phyloP scores from a whole-genome alignment of 2,329 filamentous ascomycete species.

The Tolypocladium tropicale region DNA sequence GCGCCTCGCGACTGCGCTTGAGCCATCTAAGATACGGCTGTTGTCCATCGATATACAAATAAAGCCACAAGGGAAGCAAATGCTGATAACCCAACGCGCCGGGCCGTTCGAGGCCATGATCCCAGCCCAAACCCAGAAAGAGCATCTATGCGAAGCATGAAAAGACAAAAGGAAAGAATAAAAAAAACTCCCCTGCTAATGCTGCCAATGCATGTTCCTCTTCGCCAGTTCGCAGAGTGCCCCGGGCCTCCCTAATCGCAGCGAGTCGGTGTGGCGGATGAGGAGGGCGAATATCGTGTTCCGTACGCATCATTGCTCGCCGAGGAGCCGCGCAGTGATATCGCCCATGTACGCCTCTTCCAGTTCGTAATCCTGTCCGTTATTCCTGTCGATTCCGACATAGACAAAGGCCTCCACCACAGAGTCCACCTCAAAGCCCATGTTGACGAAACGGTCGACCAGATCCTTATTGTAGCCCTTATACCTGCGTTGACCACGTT shows the following conservation, averaged over 20 bases:
- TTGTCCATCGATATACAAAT: background rate
- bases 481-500: slow-evolving; percentile 46
- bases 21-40: background rate
- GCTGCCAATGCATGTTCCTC: slow-evolving; percentile 1
- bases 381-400: slow-evolving; percentile 70
- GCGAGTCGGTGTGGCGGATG: background rate
- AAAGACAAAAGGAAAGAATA: too few species aligned
- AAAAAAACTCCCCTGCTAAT: slow-evolving; percentile 13
- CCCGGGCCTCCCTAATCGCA: background rate
- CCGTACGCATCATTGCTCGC: slow-evolving; percentile 47
- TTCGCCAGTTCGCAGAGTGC: background rate
- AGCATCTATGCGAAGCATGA: background rate
- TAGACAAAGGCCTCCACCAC: slow-evolving; percentile 77
- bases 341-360: slow-evolving; percentile 87
- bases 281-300: background rate
- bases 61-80: background rate
- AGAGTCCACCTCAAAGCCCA: slow-evolving; percentile 85
- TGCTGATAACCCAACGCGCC: background rate
- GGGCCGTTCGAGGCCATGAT: background rate
- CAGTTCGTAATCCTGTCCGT: slow-evolving; percentile 72
- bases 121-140: background rate
- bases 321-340: slow-evolving; percentile 74
- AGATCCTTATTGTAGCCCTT: slow-evolving; percentile 78
- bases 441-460: slow-evolving; percentile 72
- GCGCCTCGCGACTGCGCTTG: background rate